Evolutionary conservation across 495 filamentous ascomycete genomes (phyloP).

Genomic region (Xylaria sp.): DNA sequence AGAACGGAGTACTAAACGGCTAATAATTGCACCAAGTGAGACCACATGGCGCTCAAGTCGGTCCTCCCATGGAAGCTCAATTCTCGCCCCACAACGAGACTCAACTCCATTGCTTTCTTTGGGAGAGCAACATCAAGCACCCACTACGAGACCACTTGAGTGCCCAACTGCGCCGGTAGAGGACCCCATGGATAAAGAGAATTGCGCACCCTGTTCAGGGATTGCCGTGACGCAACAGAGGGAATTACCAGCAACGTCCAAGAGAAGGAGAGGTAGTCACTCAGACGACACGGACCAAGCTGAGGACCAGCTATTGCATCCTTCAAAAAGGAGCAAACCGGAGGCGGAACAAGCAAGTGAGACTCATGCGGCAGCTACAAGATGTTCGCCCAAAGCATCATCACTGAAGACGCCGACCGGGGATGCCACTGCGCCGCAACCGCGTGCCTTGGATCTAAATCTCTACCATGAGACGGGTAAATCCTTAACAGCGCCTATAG

Average conservation of each 20-base stretch:
- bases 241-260: not conserved
- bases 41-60: not conserved
- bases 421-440: not conserved
- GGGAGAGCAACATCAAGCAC: not conserved
- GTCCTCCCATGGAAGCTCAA: not conserved
- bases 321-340: not conserved
- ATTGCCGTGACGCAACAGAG: not conserved
- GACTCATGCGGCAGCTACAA: not conserved
- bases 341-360: not conserved
- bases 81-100: not conserved
- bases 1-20: not conserved
- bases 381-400: not conserved
- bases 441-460: not conserved
- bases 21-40: not conserved
- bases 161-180: not conserved
- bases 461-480: not conserved
- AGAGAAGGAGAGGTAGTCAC: not conserved
- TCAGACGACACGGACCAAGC: constrained; percentile 3
- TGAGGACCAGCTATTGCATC: not conserved
- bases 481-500: not conserved
- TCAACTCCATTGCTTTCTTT: not conserved
- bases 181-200: constrained; percentile 5
- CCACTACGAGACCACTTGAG: not conserved
- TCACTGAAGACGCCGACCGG: not conserved
- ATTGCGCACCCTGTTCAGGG: not conserved